Conservation (phyloP, 768 basidiomycete species). For the Suillus plorans region DNA sequence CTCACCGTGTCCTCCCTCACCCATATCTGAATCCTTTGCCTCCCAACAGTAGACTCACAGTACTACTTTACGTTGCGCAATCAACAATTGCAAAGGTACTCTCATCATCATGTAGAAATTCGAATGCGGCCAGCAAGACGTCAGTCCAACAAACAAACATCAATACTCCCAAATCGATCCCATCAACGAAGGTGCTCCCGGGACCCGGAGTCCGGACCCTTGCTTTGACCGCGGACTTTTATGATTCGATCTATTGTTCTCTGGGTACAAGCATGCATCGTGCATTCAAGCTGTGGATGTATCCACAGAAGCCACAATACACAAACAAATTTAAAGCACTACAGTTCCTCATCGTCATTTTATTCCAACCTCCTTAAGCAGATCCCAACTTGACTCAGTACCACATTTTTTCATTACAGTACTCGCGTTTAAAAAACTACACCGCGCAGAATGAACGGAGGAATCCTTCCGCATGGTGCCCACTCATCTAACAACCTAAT, state of each 20-base stretch:
- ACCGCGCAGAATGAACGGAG: background rate
- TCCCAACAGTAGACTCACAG: no score
- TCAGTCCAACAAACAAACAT: conserved; percentile 52
- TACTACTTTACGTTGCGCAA: no score
- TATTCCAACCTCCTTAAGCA: no score
- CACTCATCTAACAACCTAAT: background rate
- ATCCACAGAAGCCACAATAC: background rate
- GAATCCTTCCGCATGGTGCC: background rate
- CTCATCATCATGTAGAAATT: conserved; percentile 72
- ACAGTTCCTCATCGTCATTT: background rate
- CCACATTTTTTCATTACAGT: background rate
- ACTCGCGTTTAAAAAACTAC: background rate
- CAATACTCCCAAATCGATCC: conserved; percentile 17
- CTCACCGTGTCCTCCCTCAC: no score
- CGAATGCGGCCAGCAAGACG: conserved; percentile 48
- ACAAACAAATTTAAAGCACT: background rate
- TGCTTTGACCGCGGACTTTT: conserved; percentile 1
- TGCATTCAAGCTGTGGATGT: background rate
- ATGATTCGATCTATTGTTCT: background rate
- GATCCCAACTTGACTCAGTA: background rate
- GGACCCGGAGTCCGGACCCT: background rate
- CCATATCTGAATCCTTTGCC: no score
- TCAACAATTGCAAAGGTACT: no score
- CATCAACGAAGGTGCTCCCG: no score
- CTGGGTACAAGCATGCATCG: background rate